These are phyloP conservation scores for Blastocystis sp. DNA, from an alignment of 352 stramenopile species.

Conservation along the genomic window DNA sequence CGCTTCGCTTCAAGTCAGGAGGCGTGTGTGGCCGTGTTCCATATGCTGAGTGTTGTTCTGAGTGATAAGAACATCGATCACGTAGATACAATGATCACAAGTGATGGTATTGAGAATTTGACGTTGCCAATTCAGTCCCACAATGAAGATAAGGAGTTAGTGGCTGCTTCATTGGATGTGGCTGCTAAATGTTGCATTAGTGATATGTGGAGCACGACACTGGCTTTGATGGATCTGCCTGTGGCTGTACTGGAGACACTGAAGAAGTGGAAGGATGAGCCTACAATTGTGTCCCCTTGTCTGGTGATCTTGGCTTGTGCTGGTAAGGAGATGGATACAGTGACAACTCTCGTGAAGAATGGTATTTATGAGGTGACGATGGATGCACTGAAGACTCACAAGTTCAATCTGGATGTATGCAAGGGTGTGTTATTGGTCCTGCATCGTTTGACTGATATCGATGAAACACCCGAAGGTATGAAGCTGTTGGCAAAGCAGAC, in stretches of 20 bases:
- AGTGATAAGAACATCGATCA: slow-evolving; percentile 5
- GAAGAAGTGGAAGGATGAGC: background rate
- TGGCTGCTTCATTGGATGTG: slow-evolving; percentile 5
- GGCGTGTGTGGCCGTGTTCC: slow-evolving; percentile 29
- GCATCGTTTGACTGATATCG: background rate
- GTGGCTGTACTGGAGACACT: slow-evolving; percentile 12
- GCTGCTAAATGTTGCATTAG: slow-evolving; percentile 26
- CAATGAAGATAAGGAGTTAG: slow-evolving; percentile 28
- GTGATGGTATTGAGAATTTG: slow-evolving; percentile 13
- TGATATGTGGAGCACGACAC: background rate
- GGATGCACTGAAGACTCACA: slow-evolving; percentile 44
- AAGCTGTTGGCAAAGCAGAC: slow-evolving; percentile 2
- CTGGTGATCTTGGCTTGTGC: slow-evolving; percentile 42
- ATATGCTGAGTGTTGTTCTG: slow-evolving; percentile 56
- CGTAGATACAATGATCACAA: background rate
- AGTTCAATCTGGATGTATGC: slow-evolving; percentile 36
- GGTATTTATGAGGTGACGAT: slow-evolving; percentile 44
- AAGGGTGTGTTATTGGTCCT: slow-evolving; percentile 33
- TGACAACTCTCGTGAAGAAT: background rate
- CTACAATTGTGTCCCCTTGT: slow-evolving; percentile 19
- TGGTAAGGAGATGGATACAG: background rate
- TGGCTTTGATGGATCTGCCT: slow-evolving; percentile 20
- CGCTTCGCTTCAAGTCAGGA: background rate
- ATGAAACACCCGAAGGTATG: background rate
- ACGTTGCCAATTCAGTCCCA: slow-evolving; percentile 25